Conservation (phyloP, 2,329 filamentous ascomycete species). For the Fusarium sp. region DNA sequence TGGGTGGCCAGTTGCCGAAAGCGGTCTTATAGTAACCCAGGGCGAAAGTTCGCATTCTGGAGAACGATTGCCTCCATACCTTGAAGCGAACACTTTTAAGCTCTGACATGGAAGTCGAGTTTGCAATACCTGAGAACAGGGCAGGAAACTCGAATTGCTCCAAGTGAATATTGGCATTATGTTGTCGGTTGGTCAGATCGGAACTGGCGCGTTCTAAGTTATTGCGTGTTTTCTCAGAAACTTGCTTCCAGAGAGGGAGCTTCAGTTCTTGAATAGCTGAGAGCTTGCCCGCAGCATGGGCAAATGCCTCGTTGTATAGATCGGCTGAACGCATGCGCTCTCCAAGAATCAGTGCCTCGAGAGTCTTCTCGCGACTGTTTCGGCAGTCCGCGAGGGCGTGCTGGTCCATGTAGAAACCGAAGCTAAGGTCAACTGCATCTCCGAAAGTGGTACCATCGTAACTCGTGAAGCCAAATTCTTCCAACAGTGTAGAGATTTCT, state of each 20-base stretch:
- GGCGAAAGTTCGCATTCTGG: slow-evolving; percentile 79
- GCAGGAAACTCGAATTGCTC: slow-evolving; percentile 92
- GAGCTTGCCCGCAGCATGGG: slow-evolving; percentile 90
- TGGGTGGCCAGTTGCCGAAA: slow-evolving; percentile 85
- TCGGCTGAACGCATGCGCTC: slow-evolving; percentile 86
- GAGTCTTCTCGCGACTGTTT: slow-evolving; percentile 85
- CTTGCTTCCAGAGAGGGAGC: slow-evolving; percentile 76
- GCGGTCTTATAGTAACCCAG: slow-evolving; percentile 73
- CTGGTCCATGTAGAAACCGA: slow-evolving; percentile 82
- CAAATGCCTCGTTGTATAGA: slow-evolving; percentile 91
- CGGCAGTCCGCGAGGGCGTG: slow-evolving; percentile 83
- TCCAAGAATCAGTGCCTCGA: slow-evolving; percentile 89
- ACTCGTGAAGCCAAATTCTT: slow-evolving; percentile 69
- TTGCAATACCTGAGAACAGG: slow-evolving; percentile 88
- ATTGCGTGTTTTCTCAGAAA: slow-evolving; percentile 79
- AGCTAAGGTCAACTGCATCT: slow-evolving; percentile 72
- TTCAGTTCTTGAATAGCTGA: slow-evolving; percentile 76
- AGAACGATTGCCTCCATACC: slow-evolving; percentile 82
- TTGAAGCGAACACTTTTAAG: slow-evolving; percentile 86
- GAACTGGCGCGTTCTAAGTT: slow-evolving; percentile 86
- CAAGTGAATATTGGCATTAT: slow-evolving; percentile 78
- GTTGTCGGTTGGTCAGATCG: slow-evolving; percentile 80
- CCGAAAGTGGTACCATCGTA: slow-evolving; percentile 71
- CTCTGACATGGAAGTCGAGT: slow-evolving; percentile 82
- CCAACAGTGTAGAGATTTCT: slow-evolving; percentile 66